Evolutionary conservation across 257 asterid genomes (phyloP).

Genomic region (Plantago elongata): DNA sequence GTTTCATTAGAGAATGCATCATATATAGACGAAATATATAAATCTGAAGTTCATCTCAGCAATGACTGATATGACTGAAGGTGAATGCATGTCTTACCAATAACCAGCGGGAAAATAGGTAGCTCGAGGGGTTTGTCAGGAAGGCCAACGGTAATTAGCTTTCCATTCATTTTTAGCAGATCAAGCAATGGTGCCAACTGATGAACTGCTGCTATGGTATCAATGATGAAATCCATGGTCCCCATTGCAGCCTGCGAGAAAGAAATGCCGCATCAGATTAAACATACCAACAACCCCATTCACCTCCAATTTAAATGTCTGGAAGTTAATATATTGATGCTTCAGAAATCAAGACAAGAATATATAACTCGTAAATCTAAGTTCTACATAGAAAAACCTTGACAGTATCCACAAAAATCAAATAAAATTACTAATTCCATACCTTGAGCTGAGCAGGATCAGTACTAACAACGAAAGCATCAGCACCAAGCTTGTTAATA

Average conservation of each 20-base stretch:
- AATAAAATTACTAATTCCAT: neutral
- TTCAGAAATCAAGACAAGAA: neutral
- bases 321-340: neutral
- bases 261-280: neutral
- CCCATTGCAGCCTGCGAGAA: constrained; percentile 27
- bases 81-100: constrained; percentile 2
- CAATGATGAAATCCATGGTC: constrained; percentile 34
- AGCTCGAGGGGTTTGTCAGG: constrained; percentile 38
- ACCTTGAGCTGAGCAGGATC: constrained; percentile 48
- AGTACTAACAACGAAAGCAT: constrained; percentile 42
- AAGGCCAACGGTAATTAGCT: constrained; percentile 31
- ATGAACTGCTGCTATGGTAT: constrained; percentile 33
- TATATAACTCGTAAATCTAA: neutral
- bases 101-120: constrained; percentile 22
- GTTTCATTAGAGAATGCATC: neutral
- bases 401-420: neutral
- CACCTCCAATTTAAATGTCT: neutral
- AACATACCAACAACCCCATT: neutral
- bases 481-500: constrained; percentile 49
- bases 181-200: constrained; percentile 23
- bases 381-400: neutral
- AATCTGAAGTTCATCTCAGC: too few relatives aligned
- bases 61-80: constrained; percentile 31
- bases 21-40: too few relatives aligned
- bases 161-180: constrained; percentile 33